phyloP scores from a whole-genome alignment of 1,284 basidiomycete species.

The Vanrija sp. region DNA sequence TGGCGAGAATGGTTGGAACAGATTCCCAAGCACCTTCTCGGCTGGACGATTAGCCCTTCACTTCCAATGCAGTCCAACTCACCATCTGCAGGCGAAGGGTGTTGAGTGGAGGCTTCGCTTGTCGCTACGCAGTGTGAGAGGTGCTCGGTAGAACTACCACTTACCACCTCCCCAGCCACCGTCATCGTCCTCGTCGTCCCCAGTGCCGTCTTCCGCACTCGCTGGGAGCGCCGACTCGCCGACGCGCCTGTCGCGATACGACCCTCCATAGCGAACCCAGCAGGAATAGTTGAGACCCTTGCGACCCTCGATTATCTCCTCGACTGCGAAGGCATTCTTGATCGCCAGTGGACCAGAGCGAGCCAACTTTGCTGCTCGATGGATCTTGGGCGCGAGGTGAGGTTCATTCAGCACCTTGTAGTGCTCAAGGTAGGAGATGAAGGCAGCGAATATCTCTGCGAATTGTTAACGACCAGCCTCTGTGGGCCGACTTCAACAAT shows the following conservation, averaged over 20 bases:
- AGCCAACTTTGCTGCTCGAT: constrained; percentile 24
- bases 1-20: not conserved
- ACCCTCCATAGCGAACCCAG: constrained; percentile 29
- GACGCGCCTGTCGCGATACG: constrained; percentile 16
- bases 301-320: constrained; percentile 22
- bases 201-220: not conserved
- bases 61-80: not conserved
- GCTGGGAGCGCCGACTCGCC: not conserved
- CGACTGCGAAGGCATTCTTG: constrained; percentile 24
- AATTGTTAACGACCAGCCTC: not conserved
- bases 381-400: constrained; percentile 8
- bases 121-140: not conserved
- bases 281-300: constrained; percentile 23
- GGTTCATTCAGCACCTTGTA: constrained; percentile 30
- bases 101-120: not conserved
- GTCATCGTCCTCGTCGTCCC: not conserved
- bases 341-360: constrained; percentile 18
- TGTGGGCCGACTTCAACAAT: not conserved
- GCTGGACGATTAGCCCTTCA: constrained; percentile 1
- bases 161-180: constrained; percentile 25
- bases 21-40: not conserved
- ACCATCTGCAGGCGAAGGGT: not conserved
- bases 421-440: constrained; percentile 28
- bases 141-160: not conserved
- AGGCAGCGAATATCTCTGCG: constrained; percentile 32